phyloP scores from a whole-genome alignment of 805 yeast genomes.

The Myxozyma neotropica region DNA sequence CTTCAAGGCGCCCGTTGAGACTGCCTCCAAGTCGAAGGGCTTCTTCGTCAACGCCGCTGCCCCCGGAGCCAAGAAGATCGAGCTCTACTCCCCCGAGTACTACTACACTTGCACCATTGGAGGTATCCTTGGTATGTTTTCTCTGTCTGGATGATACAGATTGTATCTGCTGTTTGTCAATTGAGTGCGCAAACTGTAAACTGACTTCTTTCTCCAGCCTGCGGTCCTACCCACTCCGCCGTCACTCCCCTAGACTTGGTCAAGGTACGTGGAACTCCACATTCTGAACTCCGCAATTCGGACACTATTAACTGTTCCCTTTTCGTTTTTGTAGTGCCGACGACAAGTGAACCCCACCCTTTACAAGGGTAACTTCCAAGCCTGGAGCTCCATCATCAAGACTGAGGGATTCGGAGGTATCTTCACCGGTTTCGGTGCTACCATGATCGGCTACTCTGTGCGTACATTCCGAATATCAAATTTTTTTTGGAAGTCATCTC shows the following conservation, averaged over 20 bases:
- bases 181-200: neutral
- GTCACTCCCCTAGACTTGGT: constrained; percentile 93
- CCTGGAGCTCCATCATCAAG: constrained; percentile 73
- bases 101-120: constrained; percentile 75
- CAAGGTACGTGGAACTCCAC: no score
- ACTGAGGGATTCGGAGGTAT: constrained; percentile 75
- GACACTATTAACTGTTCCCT: neutral
- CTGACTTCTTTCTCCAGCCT: constrained; percentile 51
- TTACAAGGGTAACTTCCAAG: constrained; percentile 77
- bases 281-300: neutral
- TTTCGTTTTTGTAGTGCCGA: constrained; percentile 71
- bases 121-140: constrained; percentile 54
- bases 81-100: constrained; percentile 62
- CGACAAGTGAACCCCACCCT: constrained; percentile 78
- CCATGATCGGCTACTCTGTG: constrained; percentile 81
- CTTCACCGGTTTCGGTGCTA: constrained; percentile 89
- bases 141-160: neutral
- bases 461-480: no score
- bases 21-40: constrained; percentile 33
- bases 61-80: constrained; percentile 45
- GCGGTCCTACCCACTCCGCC: constrained; percentile 95
- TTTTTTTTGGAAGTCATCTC: no score
- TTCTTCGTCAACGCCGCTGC: constrained; percentile 40
- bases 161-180: neutral
- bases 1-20: constrained; percentile 45